Base-by-base conservation (phyloP, 345 rosid species). In the Theobroma cacao region DNA sequence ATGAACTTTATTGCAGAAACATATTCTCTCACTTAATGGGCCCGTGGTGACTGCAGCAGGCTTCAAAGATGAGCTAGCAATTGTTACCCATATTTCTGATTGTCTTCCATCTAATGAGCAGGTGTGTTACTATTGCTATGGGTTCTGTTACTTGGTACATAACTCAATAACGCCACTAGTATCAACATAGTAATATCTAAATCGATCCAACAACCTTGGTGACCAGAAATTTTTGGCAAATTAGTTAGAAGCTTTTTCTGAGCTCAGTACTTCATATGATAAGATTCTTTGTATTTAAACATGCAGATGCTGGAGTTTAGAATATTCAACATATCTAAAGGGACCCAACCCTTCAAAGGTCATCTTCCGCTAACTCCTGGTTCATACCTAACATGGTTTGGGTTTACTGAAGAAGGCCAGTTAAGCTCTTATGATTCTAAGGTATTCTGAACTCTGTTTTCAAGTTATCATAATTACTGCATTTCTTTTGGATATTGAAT, bases 331-430 rank as follows among this genome's bases (percentile, higher is more conserved):
- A 80, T 92, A 77, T 81, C 87, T 28, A 86, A 77, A 72, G 87
- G 90, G 79, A 87, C 91, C 34, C 92, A 85, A 83, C 84, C 86
- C 62, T 79, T 84, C 55, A 82, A 76, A 70, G 95, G 98, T 34
- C 89, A 91, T 66, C 91, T 96, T 82, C 92, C 99, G 14, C 66
- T 91, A 80, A 87, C 90, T 83, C 98, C 99, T 77, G 90, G 94
- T 79, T 96, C 99, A 69, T 81, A 72, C 79, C 80, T 96, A 78
- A 78, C 83, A 59, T 96, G 99, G 99, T 81, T 94, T 59, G 98
- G 98, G 61, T 96, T 92, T 79, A 92, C 93, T 75, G 98, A 96
- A 75, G 95, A 92, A 82, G 99, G 99, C 56, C 89, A 85, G 43
- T 82, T 96, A 83, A 91, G 95, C 83, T 87, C 90, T 62, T 94